Percentiles rank a stretch among this genome's conserved stretches.
Conservation (phyloP, 352 stramenopile species). For the Globisporangium solare region DNA sequence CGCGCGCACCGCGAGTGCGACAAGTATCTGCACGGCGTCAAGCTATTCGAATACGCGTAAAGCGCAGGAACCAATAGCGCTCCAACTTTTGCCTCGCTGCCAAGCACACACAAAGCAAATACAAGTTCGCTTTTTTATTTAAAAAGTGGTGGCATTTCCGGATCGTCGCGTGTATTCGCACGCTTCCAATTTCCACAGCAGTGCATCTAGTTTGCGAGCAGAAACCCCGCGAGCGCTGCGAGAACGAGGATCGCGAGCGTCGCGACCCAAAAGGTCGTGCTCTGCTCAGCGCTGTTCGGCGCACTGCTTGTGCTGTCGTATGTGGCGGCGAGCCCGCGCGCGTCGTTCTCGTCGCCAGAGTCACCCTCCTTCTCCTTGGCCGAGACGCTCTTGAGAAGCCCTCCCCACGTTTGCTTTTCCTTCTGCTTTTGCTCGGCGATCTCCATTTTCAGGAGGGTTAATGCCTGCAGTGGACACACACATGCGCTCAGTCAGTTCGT, state of each 20-base stretch:
- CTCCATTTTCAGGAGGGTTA: slow-evolving; percentile 46
- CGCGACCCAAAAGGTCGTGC: slow-evolving; percentile 30
- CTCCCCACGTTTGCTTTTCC: slow-evolving; percentile 73
- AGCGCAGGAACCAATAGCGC: too few relatives aligned
- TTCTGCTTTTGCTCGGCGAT: slow-evolving; percentile 44
- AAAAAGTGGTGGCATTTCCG: too few relatives aligned
- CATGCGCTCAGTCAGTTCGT: not conserved
- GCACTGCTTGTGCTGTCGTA: not conserved
- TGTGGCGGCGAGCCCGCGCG: not conserved
- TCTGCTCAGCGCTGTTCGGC: slow-evolving; percentile 11
- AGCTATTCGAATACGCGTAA: slow-evolving; percentile 64
- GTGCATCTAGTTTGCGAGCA: slow-evolving; percentile 13
- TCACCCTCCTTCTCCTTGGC: not conserved
- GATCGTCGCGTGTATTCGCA: too few relatives aligned
- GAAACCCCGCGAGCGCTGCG: slow-evolving; percentile 26
- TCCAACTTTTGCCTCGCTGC: too few relatives aligned
- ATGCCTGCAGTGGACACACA: slow-evolving; percentile 10
- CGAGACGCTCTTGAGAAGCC: slow-evolving; percentile 26
- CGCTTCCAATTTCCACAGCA: not conserved
- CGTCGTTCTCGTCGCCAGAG: slow-evolving; percentile 21
- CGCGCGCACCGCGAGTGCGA: slow-evolving; percentile 68
- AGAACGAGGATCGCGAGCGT: slow-evolving; percentile 32
- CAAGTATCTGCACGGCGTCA: slow-evolving; percentile 78
- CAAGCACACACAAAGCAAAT: too few relatives aligned
- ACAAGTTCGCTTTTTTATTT: too few relatives aligned